These are phyloP conservation scores for Citrus sinensis DNA, from an alignment of 345 rosid species.

Conservation along the genomic window DNA sequence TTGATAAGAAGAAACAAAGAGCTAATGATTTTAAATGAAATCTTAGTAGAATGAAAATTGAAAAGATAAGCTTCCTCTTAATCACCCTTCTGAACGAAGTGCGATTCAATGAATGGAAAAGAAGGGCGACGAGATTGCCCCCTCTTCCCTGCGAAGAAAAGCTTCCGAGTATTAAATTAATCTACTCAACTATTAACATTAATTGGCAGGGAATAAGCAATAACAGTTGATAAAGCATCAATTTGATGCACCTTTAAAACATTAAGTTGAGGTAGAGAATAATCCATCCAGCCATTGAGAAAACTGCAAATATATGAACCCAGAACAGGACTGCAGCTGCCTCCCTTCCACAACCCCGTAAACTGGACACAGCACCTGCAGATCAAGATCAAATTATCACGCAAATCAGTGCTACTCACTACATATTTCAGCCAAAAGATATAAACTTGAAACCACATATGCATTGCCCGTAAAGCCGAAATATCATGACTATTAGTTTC, in stretches of 20 bases:
- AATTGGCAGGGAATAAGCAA: background rate
- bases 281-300: constrained; percentile 97
- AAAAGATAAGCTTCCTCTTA: background rate
- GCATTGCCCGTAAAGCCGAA: background rate
- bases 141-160: background rate
- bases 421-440: background rate
- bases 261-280: constrained; percentile 81
- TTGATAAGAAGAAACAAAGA: background rate
- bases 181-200: constrained; percentile 13
- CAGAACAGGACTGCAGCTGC: constrained; percentile 96
- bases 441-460: background rate
- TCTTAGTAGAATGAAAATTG: background rate
- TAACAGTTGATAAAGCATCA: background rate
- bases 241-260: constrained; percentile 35
- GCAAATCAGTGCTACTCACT: background rate
- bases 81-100: background rate
- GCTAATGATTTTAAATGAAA: background rate
- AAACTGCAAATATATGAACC: constrained; percentile 91
- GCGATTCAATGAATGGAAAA: background rate
- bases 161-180: background rate
- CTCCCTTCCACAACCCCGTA: constrained; percentile 95
- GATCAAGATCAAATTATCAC: background rate
- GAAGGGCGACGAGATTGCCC: background rate
- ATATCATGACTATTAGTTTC: background rate
- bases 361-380: constrained; percentile 89